Evolutionary conservation across 2,329 filamentous ascomycete species (phyloP).

Genomic region (Trichoderma sp.): DNA sequence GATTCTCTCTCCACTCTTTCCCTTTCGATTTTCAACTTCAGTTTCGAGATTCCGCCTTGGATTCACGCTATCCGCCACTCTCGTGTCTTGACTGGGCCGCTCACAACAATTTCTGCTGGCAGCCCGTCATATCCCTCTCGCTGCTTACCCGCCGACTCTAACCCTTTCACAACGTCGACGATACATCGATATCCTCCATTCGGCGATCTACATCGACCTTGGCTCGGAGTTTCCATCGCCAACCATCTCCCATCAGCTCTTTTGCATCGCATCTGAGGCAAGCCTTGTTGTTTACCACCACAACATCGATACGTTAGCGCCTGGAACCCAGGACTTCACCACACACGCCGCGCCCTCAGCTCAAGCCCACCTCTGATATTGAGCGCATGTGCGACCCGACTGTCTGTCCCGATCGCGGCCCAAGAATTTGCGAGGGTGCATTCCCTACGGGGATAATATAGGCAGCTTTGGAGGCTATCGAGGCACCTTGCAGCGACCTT

Average conservation of each 20-base stretch:
- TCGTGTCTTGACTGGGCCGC: conserved; percentile 10
- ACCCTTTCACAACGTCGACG: conserved; percentile 11
- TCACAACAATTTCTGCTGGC: conserved; percentile 13
- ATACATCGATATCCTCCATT: not conserved
- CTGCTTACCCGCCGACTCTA: not conserved
- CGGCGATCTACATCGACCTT: conserved; percentile 16
- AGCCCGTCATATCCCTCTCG: not conserved
- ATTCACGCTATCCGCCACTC: not conserved
- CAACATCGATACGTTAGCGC: not conserved
- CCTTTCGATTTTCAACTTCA: not conserved
- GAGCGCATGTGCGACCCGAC: conserved; percentile 11
- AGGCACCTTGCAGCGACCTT: conserved; percentile 31
- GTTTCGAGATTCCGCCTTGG: not conserved
- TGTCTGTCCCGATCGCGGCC: not conserved
- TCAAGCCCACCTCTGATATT: not conserved
- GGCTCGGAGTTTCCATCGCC: conserved; percentile 7
- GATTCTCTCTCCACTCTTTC: not conserved
- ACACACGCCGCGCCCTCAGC: not conserved
- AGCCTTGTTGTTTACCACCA: conserved; percentile 7
- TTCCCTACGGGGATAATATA: conserved; percentile 29
- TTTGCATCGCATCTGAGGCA: not conserved
- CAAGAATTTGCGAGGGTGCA: not conserved
- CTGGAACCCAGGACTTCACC: not conserved
- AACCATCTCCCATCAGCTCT: conserved; percentile 13
- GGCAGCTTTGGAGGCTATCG: conserved; percentile 29